phyloP scores from a whole-genome alignment of 805 yeast genomes.

The Kazachstania viticola region DNA sequence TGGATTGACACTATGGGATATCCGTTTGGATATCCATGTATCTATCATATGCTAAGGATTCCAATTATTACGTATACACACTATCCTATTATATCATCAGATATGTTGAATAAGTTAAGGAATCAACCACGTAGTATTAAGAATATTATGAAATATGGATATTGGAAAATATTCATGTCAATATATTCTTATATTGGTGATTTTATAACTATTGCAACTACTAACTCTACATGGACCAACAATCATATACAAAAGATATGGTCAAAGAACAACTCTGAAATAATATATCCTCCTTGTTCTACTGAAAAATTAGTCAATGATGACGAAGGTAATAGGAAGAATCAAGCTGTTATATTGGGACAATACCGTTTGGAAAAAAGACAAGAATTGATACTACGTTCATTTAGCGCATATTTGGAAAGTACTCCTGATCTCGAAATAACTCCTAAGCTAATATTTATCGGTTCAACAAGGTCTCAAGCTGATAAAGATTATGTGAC shows the following conservation, averaged over 20 bases:
- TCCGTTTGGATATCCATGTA: slow-evolving; percentile 73
- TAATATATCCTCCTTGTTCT: slow-evolving; percentile 86
- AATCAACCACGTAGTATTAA: slow-evolving; percentile 14
- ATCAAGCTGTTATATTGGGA: slow-evolving; percentile 42
- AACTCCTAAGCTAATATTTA: slow-evolving; percentile 51
- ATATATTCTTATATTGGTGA: slow-evolving; percentile 58
- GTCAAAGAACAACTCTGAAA: slow-evolving; percentile 34
- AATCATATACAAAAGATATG: slow-evolving; percentile 62
- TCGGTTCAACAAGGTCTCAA: slow-evolving; percentile 74
- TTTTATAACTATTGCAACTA: slow-evolving; percentile 50
- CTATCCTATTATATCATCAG: slow-evolving; percentile 81
- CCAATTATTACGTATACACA: slow-evolving; percentile 89
- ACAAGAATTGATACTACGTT: slow-evolving; percentile 55
- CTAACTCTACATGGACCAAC: slow-evolving; percentile 89
- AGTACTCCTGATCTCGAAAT: slow-evolving; percentile 1
- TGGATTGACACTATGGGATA: slow-evolving; percentile 92
- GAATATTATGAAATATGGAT: slow-evolving; percentile 36
- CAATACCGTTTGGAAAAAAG: slow-evolving; percentile 95
- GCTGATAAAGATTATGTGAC: slow-evolving; percentile 53
- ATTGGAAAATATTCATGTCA: slow-evolving; percentile 62
- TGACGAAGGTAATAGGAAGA: slow-evolving; percentile 23
- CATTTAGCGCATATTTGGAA: slow-evolving; percentile 47
- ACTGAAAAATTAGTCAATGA: slow-evolving; percentile 38
- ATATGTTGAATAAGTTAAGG: slow-evolving; percentile 63
- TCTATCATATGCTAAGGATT: slow-evolving; percentile 40